phyloP scores from a whole-genome alignment of 345 rosid genomes.

The Sisymbrium altissimum region DNA sequence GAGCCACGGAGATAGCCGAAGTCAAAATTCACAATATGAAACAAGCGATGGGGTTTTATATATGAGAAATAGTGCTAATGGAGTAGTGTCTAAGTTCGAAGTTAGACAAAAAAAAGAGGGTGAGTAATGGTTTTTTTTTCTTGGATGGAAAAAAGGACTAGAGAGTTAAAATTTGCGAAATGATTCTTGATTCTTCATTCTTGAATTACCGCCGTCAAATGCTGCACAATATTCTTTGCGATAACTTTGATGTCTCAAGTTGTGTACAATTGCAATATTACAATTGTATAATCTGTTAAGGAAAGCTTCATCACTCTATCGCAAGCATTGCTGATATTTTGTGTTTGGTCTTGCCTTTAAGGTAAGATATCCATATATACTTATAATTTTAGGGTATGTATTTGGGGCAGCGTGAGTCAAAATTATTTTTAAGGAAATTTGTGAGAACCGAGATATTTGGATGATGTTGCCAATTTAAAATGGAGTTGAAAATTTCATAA shows the following conservation, averaged over 20 bases:
- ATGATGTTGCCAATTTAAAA: too few species aligned
- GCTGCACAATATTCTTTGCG: neutral
- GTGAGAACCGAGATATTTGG: too few species aligned
- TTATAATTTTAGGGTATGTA: too few species aligned
- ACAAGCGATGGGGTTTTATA: constrained; percentile 77
- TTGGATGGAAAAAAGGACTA: neutral
- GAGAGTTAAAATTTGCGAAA: neutral
- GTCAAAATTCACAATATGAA: constrained; percentile 53
- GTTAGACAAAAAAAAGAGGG: neutral
- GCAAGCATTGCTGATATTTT: too few species aligned
- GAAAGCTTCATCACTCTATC: too few species aligned
- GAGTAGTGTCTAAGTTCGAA: neutral
- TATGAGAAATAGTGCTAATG: neutral
- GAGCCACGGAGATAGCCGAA: constrained; percentile 63
- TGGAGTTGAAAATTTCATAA: too few species aligned
- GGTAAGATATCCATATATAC: too few species aligned
- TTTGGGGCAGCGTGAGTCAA: too few species aligned
- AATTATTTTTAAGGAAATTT: too few species aligned
- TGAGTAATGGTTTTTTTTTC: neutral
- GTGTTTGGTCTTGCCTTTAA: too few species aligned
- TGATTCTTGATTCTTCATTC: neutral
- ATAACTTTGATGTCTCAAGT: neutral
- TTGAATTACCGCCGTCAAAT: neutral
- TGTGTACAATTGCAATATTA: neutral
- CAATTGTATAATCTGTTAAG: too few species aligned